Evolutionary conservation across 441 rosid genomes (phyloP).

Genomic region (Populus hybrid): DNA sequence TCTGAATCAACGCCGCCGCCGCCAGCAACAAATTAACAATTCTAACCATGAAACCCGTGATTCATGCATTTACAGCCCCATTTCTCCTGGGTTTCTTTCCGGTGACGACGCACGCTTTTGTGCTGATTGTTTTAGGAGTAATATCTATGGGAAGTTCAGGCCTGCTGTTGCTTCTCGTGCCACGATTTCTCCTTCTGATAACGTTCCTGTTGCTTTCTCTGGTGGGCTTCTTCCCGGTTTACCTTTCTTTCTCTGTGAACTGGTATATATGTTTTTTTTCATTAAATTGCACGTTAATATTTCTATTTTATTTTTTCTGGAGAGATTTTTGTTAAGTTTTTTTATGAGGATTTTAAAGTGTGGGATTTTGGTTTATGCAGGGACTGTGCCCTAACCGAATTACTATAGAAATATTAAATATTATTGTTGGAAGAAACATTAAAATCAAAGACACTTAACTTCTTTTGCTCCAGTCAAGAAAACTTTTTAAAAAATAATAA

Average conservation of each 20-base stretch:
- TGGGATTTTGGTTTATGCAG: neutral
- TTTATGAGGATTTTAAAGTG: neutral
- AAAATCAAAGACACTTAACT: too few relatives aligned
- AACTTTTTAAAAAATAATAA: too few relatives aligned
- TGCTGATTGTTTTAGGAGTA: slow-evolving; percentile 66
- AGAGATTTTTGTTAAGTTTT: too few relatives aligned
- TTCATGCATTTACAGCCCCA: slow-evolving; percentile 50
- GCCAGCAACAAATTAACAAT: neutral
- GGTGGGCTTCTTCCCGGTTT: slow-evolving; percentile 92
- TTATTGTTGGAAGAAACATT: too few relatives aligned
- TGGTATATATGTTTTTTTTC: neutral
- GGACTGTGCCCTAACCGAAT: neutral
- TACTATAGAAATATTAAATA: neutral
- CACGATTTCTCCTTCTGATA: slow-evolving; percentile 85
- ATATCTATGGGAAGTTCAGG: slow-evolving; percentile 78
- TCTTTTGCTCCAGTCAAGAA: neutral
- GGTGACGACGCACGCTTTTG: slow-evolving; percentile 62
- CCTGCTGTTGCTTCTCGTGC: slow-evolving; percentile 82
- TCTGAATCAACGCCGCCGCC: neutral
- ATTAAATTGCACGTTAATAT: neutral
- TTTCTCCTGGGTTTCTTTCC: slow-evolving; percentile 29
- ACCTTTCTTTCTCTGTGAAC: neutral
- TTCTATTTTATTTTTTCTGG: too few relatives aligned
- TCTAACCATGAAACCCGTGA: slow-evolving; percentile 1
- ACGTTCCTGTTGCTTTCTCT: slow-evolving; percentile 93